These are phyloP conservation scores for Corymbia citriodora DNA, from an alignment of 441 rosid genomes.

Conservation along the genomic window DNA sequence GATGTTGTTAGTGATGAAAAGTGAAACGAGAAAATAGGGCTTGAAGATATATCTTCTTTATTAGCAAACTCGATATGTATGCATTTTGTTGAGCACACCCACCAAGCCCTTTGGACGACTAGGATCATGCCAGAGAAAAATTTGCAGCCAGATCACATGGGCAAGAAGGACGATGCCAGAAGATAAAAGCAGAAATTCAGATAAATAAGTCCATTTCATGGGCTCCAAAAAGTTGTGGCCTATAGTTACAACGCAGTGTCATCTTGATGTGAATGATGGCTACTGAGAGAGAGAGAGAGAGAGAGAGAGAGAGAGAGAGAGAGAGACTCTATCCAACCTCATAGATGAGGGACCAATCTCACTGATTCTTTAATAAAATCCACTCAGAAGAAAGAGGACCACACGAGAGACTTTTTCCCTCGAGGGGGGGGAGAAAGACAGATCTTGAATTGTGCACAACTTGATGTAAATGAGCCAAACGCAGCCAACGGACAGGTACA, in stretches of 20 bases:
- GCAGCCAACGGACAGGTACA: not conserved
- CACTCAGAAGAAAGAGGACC: constrained; percentile 30
- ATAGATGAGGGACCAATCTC: constrained; percentile 39
- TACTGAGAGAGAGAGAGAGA: constrained; percentile 10
- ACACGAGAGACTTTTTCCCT: constrained; percentile 16
- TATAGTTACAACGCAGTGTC: constrained; percentile 7
- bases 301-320: constrained; percentile 2
- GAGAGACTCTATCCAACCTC: not conserved
- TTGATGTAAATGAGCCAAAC: constrained; percentile 8
- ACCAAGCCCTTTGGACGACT: not conserved
- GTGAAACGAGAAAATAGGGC: not conserved
- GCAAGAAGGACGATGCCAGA: not conserved
- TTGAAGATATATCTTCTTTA: not conserved
- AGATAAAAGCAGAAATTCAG: not conserved
- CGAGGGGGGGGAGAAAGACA: constrained; percentile 20
- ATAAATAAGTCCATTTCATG: not conserved
- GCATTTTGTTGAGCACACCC: not conserved
- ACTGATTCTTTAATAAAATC: constrained; percentile 9
- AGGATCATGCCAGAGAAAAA: not conserved
- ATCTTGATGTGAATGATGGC: constrained; percentile 22
- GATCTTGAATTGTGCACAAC: constrained; percentile 18
- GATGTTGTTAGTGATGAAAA: not conserved
- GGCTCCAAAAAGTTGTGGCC: constrained; percentile 23
- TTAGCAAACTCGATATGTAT: not conserved
- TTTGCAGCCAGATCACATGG: not conserved